A percentile compares a stretch with the other conserved stretches of the same genome.
Evolutionary conservation across 2,329 filamentous ascomycete species (phyloP).

Genomic region (Cyphellophora europaea): DNA sequence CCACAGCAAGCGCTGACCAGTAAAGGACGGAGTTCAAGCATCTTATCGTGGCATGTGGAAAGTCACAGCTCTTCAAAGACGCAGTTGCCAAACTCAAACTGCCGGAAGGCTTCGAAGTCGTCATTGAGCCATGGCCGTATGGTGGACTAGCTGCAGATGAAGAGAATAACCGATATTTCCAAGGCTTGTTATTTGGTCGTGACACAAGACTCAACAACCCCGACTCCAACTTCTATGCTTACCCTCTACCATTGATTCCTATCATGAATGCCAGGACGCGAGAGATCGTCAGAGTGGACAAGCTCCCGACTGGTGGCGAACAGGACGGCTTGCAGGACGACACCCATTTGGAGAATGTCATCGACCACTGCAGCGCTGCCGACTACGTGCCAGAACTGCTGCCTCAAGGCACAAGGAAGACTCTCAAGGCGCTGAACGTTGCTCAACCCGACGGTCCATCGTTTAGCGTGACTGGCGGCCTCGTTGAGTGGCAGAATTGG

Average conservation of each 20-base stretch:
- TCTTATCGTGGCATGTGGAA: constrained; percentile 40
- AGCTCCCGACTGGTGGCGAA: constrained; percentile 43
- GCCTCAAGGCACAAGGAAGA: constrained; percentile 36
- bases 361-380: constrained; percentile 41
- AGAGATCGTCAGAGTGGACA: constrained; percentile 48
- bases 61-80: constrained; percentile 43
- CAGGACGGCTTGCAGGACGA: constrained; percentile 38
- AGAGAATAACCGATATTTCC: constrained; percentile 41
- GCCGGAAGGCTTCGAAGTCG: constrained; percentile 42
- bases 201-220: constrained; percentile 35
- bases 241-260: constrained; percentile 49
- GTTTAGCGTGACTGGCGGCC: constrained; percentile 46
- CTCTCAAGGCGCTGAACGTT: constrained; percentile 62
- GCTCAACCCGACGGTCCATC: constrained; percentile 61
- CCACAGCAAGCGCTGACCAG: no score
- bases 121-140: constrained; percentile 47
- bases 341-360: constrained; percentile 34
- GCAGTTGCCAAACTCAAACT: constrained; percentile 43
- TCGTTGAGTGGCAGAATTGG: constrained; percentile 59
- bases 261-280: constrained; percentile 50
- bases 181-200: constrained; percentile 45
- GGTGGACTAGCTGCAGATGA: constrained; percentile 41
- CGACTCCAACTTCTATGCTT: constrained; percentile 56
- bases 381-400: constrained; percentile 47
- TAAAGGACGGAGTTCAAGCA: no score